Base-by-base conservation (phyloP, 2,329 filamentous ascomycete species). In the Sphaerulina musiva region DNA sequence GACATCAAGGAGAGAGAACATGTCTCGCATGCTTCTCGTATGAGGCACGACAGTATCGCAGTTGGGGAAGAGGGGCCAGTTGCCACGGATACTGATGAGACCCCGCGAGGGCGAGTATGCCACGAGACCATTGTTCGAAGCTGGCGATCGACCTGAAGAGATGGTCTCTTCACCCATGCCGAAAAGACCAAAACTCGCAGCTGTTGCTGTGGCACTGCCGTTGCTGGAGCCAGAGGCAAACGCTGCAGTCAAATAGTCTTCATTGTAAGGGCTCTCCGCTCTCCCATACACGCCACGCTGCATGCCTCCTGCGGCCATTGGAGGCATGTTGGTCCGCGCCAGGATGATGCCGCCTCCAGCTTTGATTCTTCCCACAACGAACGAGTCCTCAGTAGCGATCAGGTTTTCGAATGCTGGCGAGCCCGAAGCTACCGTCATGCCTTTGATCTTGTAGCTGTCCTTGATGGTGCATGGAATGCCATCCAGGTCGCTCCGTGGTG, bases 221-320 rank as follows among this genome's bases (percentile, higher is more conserved):
- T 82, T 81, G 0, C 80, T 83, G 0, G 79, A 82, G 0, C 80
- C 80, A 0, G 80, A 82, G 0, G 75, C 78, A 61, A 77, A 81
- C 0, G 78, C 80, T 2, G 78, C 78, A 0, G 79, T 73, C 1
- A 80, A 68, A 48, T 78, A 83, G 0, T 76, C 70, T 0, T 63
- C 51, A 48, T 81, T 82, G 59, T 83, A 83, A 0, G 80, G 79
- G 23, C 73, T 78, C 60, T 81, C 79, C 0, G 80, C 77, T 2
- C 80, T 71, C 0, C 80, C 80, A 55, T 80, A 81, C 0, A 79
- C 58, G 0, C 80, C 80, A 6, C 80, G 70, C 55, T 81, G 79
- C 73, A 80, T 80, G 0, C 80, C 80, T 0, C 79, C 79, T 20
- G 76, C 75, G 9, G 80, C 80, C 78, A 82, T 81, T 0, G 80